Evolutionary conservation across 495 filamentous ascomycete genomes (phyloP).

Genomic region (Aspergillus sclerotiicarbonarius): DNA sequence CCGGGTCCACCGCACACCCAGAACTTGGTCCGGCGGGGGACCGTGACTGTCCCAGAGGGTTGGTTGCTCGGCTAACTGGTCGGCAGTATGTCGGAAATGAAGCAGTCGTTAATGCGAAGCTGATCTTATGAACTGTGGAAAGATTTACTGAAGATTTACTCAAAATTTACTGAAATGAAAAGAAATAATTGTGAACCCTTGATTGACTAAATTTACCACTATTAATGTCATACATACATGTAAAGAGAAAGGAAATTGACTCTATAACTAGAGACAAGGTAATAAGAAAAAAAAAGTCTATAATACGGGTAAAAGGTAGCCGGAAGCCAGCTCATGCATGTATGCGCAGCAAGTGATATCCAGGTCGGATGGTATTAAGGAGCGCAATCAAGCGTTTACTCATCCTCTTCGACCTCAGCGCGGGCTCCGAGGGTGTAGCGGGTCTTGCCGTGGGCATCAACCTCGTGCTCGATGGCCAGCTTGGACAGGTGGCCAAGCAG

Average conservation of each 20-base stretch:
- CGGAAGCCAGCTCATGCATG: conserved; percentile 29
- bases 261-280: conserved; percentile 35
- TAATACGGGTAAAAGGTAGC: conserved; percentile 37
- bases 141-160: too few relatives aligned
- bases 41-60: neutral
- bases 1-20: neutral
- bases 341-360: conserved; percentile 32
- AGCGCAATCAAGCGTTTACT: conserved; percentile 44
- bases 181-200: conserved; percentile 31
- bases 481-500: conserved; percentile 73
- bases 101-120: neutral
- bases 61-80: neutral
- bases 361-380: conserved; percentile 27
- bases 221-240: conserved; percentile 53
- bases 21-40: neutral
- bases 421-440: conserved; percentile 61
- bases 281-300: conserved; percentile 46
- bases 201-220: conserved; percentile 46
- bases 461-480: conserved; percentile 71
- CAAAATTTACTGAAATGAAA: too few relatives aligned
- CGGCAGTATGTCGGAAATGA: neutral
- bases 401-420: conserved; percentile 64
- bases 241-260: conserved; percentile 43
- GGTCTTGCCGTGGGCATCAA: conserved; percentile 51
- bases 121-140: too few relatives aligned